Base-by-base conservation (phyloP, 108 stramenopile species). In the Chaetoceros tenuissimus region DNA sequence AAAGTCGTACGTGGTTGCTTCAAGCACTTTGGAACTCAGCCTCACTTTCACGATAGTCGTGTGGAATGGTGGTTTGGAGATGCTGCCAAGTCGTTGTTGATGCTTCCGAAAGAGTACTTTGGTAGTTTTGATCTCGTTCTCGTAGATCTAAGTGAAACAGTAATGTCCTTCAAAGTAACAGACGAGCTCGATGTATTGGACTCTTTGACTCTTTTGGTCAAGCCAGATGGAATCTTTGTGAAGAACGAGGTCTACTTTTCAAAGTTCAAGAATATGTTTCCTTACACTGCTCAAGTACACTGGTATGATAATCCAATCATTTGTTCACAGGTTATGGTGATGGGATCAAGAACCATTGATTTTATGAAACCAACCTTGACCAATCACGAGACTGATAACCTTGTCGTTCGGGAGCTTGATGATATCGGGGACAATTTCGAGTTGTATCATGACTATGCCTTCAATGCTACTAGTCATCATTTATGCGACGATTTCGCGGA, bases 31-130 rank as follows among this genome's bases (percentile, higher is more conserved):
- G 62, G 68, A 19, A 77, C 84, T 2, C 84, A 82, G 55, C 78
- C 88, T 13, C 88, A 90, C 53, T 90, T 83, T 63, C 86, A 92
- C 46, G 77, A 87, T 56, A 71, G 74, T 24, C 75, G 80, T 24
- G 90, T 92, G 0, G 77, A 89, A 67, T 92, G 91, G 91, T 92
- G 91, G 91, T 92, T 79, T 54, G 91, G 91, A 17, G 91, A 92
- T 60, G 91, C 91, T 0, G 68, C 91, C 47, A 92, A 89, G 72
- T 77, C 72, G 51, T 58, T 92, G 23, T 51, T 81, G 2, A 48
- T 92, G 58, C 68, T 92, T 23, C 87, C 91, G 0, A 68, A 80
- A 26, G 84, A 86, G 21, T 88, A 85, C 63, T 86, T 80, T 55
- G 84, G 82, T 3, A 78, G 81, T 28, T 92, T 92, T 62, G 90